phyloP scores from a whole-genome alignment of 2,329 filamentous ascomycete genomes.

The Conoideocrella luteorostrata region DNA sequence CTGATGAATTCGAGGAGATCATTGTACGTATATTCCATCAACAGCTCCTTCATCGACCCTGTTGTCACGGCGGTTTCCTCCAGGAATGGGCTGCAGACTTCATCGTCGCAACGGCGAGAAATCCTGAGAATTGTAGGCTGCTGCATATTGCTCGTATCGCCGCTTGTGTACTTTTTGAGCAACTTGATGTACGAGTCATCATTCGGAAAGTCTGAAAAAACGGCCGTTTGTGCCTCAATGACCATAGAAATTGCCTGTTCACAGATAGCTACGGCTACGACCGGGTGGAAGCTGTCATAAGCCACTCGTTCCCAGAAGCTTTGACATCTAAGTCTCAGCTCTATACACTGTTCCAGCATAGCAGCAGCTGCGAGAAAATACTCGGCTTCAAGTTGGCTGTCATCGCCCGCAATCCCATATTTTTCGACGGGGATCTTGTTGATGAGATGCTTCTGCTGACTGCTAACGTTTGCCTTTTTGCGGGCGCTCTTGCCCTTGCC shows the following conservation, averaged over 20 bases:
- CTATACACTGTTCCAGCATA: slow-evolving; percentile 28
- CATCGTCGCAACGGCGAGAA: not conserved
- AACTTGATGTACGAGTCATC: slow-evolving; percentile 37
- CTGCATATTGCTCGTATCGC: slow-evolving; percentile 24
- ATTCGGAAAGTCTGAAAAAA: slow-evolving; percentile 40
- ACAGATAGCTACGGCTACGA: not conserved
- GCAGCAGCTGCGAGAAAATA: slow-evolving; percentile 38
- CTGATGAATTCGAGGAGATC: slow-evolving; percentile 37
- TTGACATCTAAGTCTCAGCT: slow-evolving; percentile 27
- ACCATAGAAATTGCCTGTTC: slow-evolving; percentile 24
- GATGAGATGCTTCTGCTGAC: not conserved
- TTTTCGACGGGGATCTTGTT: slow-evolving; percentile 11
- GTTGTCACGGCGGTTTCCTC: not conserved
- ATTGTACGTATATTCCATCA: slow-evolving; percentile 34
- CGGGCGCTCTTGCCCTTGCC: not conserved
- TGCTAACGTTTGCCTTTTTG: not conserved
- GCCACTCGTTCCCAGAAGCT: slow-evolving; percentile 13
- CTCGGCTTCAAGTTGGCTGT: slow-evolving; percentile 20
- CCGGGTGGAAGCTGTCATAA: not conserved
- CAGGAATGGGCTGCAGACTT: not conserved
- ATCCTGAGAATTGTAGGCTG: slow-evolving; percentile 7
- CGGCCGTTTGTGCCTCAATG: slow-evolving; percentile 26
- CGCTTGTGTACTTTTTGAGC: slow-evolving; percentile 33
- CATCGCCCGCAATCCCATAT: slow-evolving; percentile 17
- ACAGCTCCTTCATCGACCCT: slow-evolving; percentile 36